Evolutionary conservation across 2,329 filamentous ascomycete species (phyloP).

Genomic region (Aureobasidium subglaciale): DNA sequence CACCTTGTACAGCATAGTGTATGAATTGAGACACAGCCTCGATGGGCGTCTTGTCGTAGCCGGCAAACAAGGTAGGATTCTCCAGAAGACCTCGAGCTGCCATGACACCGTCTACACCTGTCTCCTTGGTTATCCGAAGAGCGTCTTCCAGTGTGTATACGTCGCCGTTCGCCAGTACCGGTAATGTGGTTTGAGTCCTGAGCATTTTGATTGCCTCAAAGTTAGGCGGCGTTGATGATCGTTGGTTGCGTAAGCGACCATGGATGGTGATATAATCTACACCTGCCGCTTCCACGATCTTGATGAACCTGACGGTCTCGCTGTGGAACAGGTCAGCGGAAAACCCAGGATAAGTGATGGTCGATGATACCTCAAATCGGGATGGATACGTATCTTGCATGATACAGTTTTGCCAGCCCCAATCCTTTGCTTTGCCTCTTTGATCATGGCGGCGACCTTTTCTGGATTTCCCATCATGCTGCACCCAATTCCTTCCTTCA

Average conservation of each 20-base stretch:
- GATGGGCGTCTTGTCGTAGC: slow-evolving; percentile 52
- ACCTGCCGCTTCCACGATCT: slow-evolving; percentile 52
- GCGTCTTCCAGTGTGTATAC: slow-evolving; percentile 50
- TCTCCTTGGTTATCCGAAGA: slow-evolving; percentile 25
- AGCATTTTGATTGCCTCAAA: slow-evolving; percentile 54
- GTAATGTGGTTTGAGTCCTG: slow-evolving; percentile 47
- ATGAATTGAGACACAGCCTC: slow-evolving; percentile 58
- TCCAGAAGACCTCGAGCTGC: slow-evolving; percentile 60
- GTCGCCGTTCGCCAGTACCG: slow-evolving; percentile 62
- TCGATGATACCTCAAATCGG: slow-evolving; percentile 48
- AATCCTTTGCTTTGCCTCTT: slow-evolving; percentile 49
- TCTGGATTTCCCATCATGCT: slow-evolving; percentile 61
- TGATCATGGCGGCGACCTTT: slow-evolving; percentile 59
- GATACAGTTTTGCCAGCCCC: slow-evolving; percentile 51
- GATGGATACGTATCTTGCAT: slow-evolving; percentile 64
- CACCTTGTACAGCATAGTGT: slow-evolving; percentile 46
- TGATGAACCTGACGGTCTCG: slow-evolving; percentile 53
- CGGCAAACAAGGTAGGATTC: slow-evolving; percentile 60
- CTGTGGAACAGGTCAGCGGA: neutral
- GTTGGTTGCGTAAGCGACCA: slow-evolving; percentile 55
- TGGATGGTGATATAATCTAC: slow-evolving; percentile 67
- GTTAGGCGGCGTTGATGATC: slow-evolving; percentile 55
- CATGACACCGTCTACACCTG: slow-evolving; percentile 51
- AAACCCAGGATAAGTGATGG: neutral
- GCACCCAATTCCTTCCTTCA: slow-evolving; percentile 59